Conservation (phyloP, 2,329 filamentous ascomycete genomes). For the Alternaria consortialis region DNA sequence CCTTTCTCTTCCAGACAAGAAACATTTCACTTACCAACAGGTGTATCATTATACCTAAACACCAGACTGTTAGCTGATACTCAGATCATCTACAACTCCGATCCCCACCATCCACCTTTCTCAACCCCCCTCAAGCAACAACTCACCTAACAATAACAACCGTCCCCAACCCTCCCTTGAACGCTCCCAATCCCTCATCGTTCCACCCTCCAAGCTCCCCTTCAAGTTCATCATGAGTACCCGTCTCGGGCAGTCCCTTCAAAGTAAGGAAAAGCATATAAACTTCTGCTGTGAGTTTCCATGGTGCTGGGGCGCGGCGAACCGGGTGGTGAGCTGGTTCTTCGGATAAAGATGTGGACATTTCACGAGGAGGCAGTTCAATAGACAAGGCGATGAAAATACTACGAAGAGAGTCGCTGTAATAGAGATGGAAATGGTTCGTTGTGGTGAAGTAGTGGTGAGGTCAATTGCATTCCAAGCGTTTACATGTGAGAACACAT, state of each 20-base stretch:
- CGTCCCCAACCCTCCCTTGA: constrained; percentile 38
- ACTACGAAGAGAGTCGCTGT: too few species aligned
- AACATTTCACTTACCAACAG: constrained; percentile 39
- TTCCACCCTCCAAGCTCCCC: constrained; percentile 27
- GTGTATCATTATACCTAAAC: constrained; percentile 35
- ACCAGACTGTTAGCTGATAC: too few species aligned
- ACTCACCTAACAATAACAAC: constrained; percentile 36
- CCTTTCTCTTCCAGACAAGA: neutral
- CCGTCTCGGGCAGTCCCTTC: constrained; percentile 28
- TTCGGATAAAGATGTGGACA: neutral
- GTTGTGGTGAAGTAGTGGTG: too few species aligned
- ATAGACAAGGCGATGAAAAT: neutral
- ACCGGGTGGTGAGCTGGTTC: constrained; percentile 33
- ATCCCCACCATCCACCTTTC: neutral
- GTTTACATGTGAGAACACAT: neutral
- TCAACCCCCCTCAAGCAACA: neutral
- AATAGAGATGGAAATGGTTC: too few species aligned
- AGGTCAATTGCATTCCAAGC: too few species aligned
- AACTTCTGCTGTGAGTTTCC: constrained; percentile 36
- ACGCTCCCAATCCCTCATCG: constrained; percentile 27
- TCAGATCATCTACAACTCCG: too few species aligned
- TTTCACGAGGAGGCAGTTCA: neutral
- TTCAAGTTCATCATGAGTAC: constrained; percentile 40
- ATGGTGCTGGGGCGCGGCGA: constrained; percentile 32
- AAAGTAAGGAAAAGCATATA: constrained; percentile 39